Conservation (phyloP, 164 flowering plant species). For the Berberis vulgaris region DNA sequence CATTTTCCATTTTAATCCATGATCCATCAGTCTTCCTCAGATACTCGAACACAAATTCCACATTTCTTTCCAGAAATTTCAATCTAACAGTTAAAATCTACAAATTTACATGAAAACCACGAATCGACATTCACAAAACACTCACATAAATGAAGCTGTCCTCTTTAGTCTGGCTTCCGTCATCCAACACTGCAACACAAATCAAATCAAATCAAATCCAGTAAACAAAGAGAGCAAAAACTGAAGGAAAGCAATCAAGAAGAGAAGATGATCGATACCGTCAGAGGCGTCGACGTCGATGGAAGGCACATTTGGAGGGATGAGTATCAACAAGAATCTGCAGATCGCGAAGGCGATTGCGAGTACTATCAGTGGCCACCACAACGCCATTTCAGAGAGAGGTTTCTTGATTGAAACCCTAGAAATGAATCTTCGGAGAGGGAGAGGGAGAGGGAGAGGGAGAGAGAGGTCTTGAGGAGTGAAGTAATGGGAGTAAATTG, state of each 20-base stretch:
- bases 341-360: conserved; percentile 75
- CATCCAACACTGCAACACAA: conserved; percentile 85
- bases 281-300: conserved; percentile 94
- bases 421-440: not conserved
- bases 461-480: too few species aligned
- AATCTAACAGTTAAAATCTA: not conserved
- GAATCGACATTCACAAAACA: not conserved
- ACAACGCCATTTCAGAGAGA: conserved; percentile 53
- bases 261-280: conserved; percentile 30
- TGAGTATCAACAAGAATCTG: conserved; percentile 75
- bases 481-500: too few species aligned
- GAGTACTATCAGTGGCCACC: conserved; percentile 85
- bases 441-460: too few species aligned
- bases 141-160: conserved; percentile 87
- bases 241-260: conserved; percentile 4
- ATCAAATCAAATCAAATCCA: conserved; percentile 6
- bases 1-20: too few species aligned
- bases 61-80: not conserved
- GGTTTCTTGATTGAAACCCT: not conserved
- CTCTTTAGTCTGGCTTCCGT: conserved; percentile 68
- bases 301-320: conserved; percentile 95
- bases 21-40: too few species aligned
- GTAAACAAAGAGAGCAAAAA: not conserved
- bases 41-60: not conserved
- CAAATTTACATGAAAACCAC: too few species aligned